Percentiles rank a stretch among this genome's conserved stretches.
Evolutionary conservation across 2,329 filamentous ascomycete species (phyloP).

Genomic region (Arthroderma sp.): DNA sequence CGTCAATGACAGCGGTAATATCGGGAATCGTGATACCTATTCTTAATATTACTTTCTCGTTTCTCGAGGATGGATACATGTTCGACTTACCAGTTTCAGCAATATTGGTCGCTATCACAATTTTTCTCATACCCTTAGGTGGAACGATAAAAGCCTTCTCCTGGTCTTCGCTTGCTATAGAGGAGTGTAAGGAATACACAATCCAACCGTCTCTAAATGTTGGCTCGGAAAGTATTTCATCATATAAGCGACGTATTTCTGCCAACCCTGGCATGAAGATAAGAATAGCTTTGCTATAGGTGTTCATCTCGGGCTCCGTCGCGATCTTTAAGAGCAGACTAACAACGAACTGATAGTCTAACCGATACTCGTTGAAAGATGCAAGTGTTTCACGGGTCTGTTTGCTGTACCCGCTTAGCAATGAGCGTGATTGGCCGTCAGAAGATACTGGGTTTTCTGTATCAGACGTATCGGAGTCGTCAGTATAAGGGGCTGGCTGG

Average conservation of each 20-base stretch:
- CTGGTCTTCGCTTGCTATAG: slow-evolving; percentile 91
- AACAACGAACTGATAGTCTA: slow-evolving; percentile 77
- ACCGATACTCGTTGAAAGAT: slow-evolving; percentile 77
- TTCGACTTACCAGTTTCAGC: slow-evolving; percentile 63
- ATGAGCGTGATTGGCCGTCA: slow-evolving; percentile 43
- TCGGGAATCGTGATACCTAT: slow-evolving; percentile 80
- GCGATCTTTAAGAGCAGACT: slow-evolving; percentile 67
- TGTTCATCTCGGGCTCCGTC: slow-evolving; percentile 48
- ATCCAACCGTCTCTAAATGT: slow-evolving; percentile 67
- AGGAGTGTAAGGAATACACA: slow-evolving; percentile 81
- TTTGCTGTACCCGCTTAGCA: slow-evolving; percentile 58
- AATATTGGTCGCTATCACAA: slow-evolving; percentile 94
- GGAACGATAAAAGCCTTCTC: slow-evolving; percentile 84
- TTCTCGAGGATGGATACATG: background rate
- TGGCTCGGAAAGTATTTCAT: slow-evolving; percentile 64
- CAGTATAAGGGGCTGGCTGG: slow-evolving; percentile 21
- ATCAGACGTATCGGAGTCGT: slow-evolving; percentile 30
- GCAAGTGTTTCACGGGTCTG: slow-evolving; percentile 62
- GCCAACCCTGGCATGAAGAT: slow-evolving; percentile 90
- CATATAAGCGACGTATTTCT: slow-evolving; percentile 79
- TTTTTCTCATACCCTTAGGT: slow-evolving; percentile 70
- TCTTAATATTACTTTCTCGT: slow-evolving; percentile 3
- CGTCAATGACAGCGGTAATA: slow-evolving; percentile 92
- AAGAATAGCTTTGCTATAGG: slow-evolving; percentile 81
- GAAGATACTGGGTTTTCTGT: slow-evolving; percentile 33